A percentile compares a stretch with the other conserved stretches of the same genome.
phyloP scores from a whole-genome alignment of 192 early-diverging fungal genomes.

The Backusella morwellensis region DNA sequence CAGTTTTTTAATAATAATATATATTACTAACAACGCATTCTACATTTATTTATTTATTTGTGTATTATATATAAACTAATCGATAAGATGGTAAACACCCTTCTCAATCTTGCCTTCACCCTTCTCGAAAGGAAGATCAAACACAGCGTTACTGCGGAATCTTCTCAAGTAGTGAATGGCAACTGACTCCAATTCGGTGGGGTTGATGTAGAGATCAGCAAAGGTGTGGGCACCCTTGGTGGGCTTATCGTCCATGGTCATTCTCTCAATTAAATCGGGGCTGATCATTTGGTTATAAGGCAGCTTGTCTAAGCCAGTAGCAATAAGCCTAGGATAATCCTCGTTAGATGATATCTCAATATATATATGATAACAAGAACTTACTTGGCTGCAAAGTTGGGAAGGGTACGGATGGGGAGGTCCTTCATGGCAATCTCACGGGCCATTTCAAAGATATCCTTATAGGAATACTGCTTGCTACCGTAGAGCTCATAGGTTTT shows the following conservation, averaged over 20 bases:
- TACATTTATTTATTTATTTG: neutral
- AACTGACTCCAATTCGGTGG: constrained; percentile 74
- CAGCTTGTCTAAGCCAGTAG: constrained; percentile 60
- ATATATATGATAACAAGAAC: neutral
- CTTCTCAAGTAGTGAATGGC: constrained; percentile 81
- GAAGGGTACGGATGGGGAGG: constrained; percentile 52
- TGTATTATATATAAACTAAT: constrained; percentile 18
- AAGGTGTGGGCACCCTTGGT: constrained; percentile 77
- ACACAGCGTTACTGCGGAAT: constrained; percentile 70
- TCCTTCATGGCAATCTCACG: constrained; percentile 55
- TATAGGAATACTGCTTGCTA: constrained; percentile 70
- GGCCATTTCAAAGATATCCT: constrained; percentile 70
- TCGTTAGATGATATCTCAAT: too few relatives aligned
- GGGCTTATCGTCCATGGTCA: constrained; percentile 71
- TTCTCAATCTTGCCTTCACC: constrained; percentile 47
- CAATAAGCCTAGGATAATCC: constrained; percentile 39
- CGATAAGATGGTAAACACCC: constrained; percentile 46
- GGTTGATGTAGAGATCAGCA: constrained; percentile 82
- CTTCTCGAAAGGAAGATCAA: constrained; percentile 56
- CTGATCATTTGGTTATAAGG: constrained; percentile 74
- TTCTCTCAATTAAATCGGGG: constrained; percentile 85
- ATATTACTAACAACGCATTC: neutral
- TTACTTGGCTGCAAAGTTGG: constrained; percentile 67
- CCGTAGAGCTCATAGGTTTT: constrained; percentile 91
- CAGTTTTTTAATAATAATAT: neutral